A percentile compares a stretch with the other conserved stretches of the same genome.
Evolutionary conservation across 345 rosid genomes (phyloP).

Genomic region (Chamaenerion angustifolium): DNA sequence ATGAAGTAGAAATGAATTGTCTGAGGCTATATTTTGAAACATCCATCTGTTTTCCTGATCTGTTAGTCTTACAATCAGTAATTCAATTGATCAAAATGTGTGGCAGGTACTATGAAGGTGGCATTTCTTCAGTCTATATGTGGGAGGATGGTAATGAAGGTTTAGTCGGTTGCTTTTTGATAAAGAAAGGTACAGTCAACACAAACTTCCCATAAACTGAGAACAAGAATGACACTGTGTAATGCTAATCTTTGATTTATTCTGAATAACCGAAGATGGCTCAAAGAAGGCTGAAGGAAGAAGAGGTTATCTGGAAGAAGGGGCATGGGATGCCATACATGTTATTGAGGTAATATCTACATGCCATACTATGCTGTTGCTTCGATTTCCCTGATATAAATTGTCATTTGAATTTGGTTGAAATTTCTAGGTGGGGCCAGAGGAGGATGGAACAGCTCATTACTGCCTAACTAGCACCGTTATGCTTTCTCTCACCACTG

Average conservation of each 20-base stretch:
- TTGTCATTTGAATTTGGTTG: not conserved
- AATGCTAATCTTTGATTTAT: constrained; percentile 1
- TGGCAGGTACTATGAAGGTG: constrained; percentile 94
- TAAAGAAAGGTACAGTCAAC: constrained; percentile 58
- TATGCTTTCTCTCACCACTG: constrained; percentile 89
- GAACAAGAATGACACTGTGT: not conserved
- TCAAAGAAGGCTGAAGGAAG: constrained; percentile 87
- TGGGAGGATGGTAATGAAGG: constrained; percentile 95
- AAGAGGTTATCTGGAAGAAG: constrained; percentile 89
- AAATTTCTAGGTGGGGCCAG: constrained; percentile 61
- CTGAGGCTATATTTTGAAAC: no score
- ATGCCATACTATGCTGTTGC: not conserved
- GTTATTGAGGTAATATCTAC: constrained; percentile 55
- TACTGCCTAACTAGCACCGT: constrained; percentile 95
- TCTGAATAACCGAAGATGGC: constrained; percentile 43
- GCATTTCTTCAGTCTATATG: constrained; percentile 91
- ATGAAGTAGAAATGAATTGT: no score
- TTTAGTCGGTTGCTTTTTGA: constrained; percentile 87
- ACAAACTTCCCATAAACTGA: constrained; percentile 6
- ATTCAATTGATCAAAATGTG: constrained; percentile 19
- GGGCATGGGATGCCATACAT: constrained; percentile 97
- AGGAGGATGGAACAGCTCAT: constrained; percentile 61
- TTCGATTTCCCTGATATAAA: not conserved
- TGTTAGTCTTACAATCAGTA: not conserved
- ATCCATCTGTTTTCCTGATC: no score